A percentile compares a stretch with the other conserved stretches of the same genome.
phyloP scores from a whole-genome alignment of 2,329 filamentous ascomycete genomes.

The Dactylellina drechsleri region DNA sequence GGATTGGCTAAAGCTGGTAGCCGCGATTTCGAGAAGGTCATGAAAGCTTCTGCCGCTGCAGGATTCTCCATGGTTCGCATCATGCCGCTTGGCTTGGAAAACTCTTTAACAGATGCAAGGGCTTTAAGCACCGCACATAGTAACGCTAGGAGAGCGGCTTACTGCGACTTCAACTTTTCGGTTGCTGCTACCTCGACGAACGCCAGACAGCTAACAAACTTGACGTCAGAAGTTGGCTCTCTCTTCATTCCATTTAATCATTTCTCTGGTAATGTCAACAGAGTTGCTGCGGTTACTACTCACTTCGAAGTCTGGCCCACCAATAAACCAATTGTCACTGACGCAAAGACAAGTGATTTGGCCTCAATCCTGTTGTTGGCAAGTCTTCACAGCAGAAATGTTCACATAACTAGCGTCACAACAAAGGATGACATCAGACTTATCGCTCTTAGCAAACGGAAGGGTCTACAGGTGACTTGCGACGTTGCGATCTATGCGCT shows the following conservation, averaged over 20 bases:
- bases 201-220: conserved; percentile 76
- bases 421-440: conserved; percentile 81
- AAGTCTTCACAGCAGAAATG: conserved; percentile 79
- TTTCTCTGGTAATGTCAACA: conserved; percentile 82
- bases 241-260: conserved; percentile 86
- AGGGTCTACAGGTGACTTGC: conserved; percentile 83
- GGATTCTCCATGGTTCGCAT: conserved; percentile 84
- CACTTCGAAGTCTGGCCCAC: conserved; percentile 82
- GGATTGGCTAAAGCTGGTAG: conserved; percentile 73
- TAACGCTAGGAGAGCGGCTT: conserved; percentile 74
- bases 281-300: conserved; percentile 79
- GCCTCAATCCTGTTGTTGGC: conserved; percentile 82
- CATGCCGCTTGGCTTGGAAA: conserved; percentile 78
- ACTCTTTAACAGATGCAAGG: conserved; percentile 76
- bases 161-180: conserved; percentile 83
- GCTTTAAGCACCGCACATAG: conserved; percentile 77
- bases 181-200: conserved; percentile 78
- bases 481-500: conserved; percentile 83
- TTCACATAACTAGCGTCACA: conserved; percentile 83
- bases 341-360: conserved; percentile 81
- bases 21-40: conserved; percentile 75
- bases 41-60: conserved; percentile 76
- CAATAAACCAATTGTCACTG: conserved; percentile 82
- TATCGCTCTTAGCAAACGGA: conserved; percentile 80
- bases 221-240: conserved; percentile 78